A percentile compares a stretch with the other conserved stretches of the same genome.
Evolutionary conservation across 192 early-diverging fungal genomes (phyloP).

Genomic region (Podila verticillata): DNA sequence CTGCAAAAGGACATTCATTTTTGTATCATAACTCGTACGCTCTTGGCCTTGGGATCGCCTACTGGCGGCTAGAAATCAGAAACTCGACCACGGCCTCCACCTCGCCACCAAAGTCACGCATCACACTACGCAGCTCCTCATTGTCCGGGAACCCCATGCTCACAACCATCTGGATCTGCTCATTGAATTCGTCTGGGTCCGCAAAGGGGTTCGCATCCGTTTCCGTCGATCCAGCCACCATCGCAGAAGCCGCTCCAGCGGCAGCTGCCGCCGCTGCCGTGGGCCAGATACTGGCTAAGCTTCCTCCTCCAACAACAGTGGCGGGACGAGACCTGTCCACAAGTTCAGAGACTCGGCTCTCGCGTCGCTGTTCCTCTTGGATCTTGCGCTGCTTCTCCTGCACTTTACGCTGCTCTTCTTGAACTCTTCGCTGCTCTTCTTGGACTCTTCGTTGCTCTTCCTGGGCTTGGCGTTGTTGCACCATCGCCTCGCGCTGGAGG

Average conservation of each 20-base stretch:
- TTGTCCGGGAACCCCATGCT: slow-evolving; percentile 40
- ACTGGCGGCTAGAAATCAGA: slow-evolving; percentile 13
- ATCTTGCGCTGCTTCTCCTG: too few relatives aligned
- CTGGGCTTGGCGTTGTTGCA: slow-evolving; percentile 10
- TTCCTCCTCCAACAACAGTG: slow-evolving; percentile 24
- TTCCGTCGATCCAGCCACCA: not conserved
- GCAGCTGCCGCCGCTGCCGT: not conserved
- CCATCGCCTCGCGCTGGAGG: slow-evolving; percentile 8
- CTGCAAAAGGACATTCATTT: too few relatives aligned
- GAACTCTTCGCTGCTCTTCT: not conserved
- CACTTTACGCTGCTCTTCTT: slow-evolving; percentile 6
- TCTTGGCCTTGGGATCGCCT: not conserved
- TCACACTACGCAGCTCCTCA: slow-evolving; percentile 18
- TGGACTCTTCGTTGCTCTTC: slow-evolving; percentile 17
- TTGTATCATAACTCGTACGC: too few relatives aligned
- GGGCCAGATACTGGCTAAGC: slow-evolving; percentile 39
- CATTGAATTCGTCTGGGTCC: slow-evolving; percentile 12
- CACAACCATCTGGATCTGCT: slow-evolving; percentile 20
- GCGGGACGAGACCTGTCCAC: slow-evolving; percentile 1
- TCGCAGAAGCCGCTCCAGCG: not conserved
- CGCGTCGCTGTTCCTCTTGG: slow-evolving; percentile 20
- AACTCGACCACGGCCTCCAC: slow-evolving; percentile 39
- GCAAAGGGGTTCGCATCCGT: not conserved
- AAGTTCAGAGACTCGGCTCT: slow-evolving; percentile 6
- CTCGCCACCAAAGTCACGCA: slow-evolving; percentile 41